Evolutionary conservation across 2,329 filamentous ascomycete species (phyloP), one percentile per base, ranked within the genome.

Genomic region (Phaeosphaeria sp.): DNA sequence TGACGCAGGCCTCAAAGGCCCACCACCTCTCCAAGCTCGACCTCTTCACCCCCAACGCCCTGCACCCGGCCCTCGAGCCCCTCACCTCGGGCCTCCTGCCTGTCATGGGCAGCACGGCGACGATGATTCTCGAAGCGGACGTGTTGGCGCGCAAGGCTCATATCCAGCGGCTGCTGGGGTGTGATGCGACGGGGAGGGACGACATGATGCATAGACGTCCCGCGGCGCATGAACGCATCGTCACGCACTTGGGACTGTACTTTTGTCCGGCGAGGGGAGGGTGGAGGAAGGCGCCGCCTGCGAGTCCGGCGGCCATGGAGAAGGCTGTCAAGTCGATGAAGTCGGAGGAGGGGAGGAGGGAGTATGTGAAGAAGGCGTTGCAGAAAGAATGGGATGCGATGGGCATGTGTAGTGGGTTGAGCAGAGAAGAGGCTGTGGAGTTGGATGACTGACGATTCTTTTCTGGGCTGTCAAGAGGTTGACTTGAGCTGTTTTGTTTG

Each of bases 1-100:
- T 73, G 71, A 73, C 72, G 0, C 52, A 65, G 30, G 73, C 70
- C 9, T 56, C 47, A 6, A 55, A 48, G 25, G 52, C 54, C n/a
- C 58, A 70, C 20, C 21, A 55, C 3, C 68, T 75, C 21, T 71
- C 68, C 0, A 74, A 74, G 46, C 66, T 74, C 30, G 72, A 75
- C 48, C 59, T 76, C 13, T 75, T 75, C 56, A 74, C 73, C 0
- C 72, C 72, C 3, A 73, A 70, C 43, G 33, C 39, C 1, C 53
- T 74, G 9, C 67, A 75, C 46, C 68, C 72, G 1, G 11, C 50
- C 4, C 63, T 75, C 0, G 66, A 69, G 2, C 64, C 63, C 5
- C 58, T 75, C 1, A 53, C 55, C 17, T 53, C 61, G 7, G 70
- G 69, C 2, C 43, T 53, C 4, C 68, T 69, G 44, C 42, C 58